Evolutionary conservation across 495 filamentous ascomycete genomes (phyloP).

Genomic region (Clavariopsis aquatica): DNA sequence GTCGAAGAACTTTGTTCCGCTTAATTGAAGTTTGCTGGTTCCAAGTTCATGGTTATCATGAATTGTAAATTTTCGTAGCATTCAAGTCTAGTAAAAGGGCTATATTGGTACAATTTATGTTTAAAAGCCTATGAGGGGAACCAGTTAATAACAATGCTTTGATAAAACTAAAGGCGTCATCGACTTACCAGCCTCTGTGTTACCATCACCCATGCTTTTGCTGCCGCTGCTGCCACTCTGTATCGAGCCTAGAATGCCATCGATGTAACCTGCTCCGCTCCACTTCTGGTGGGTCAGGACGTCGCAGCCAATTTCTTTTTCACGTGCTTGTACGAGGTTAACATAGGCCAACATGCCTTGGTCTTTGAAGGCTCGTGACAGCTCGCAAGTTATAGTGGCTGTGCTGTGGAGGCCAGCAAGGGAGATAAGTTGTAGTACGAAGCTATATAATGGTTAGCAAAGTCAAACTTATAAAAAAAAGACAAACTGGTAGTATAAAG

Average conservation of each 20-base stretch:
- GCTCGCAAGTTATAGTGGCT: conserved; percentile 81
- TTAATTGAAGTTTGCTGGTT: too few species aligned
- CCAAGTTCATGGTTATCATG: too few species aligned
- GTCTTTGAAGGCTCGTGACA: conserved; percentile 77
- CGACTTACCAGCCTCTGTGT: conserved; percentile 50
- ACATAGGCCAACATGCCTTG: conserved; percentile 97
- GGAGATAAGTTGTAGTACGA: conserved; percentile 90
- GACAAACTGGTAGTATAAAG: too few species aligned
- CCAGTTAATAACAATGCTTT: too few species aligned
- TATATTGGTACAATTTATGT: background rate
- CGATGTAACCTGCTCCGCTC: conserved; percentile 90
- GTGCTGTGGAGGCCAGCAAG: conserved; percentile 88
- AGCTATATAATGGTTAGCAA: conserved; percentile 47
- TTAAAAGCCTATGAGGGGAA: background rate
- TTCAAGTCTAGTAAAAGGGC: background rate
- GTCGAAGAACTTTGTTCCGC: too few species aligned
- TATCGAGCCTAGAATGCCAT: conserved; percentile 88
- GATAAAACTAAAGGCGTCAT: background rate
- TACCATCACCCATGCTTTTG: conserved; percentile 52
- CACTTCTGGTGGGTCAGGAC: conserved; percentile 98
- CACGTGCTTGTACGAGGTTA: conserved; percentile 77
- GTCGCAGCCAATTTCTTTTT: conserved; percentile 91
- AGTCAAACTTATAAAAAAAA: background rate
- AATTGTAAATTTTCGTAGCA: background rate
- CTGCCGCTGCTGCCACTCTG: conserved; percentile 73